Base-by-base conservation (phyloP, 2,329 filamentous ascomycete genomes). In the Alternaria sp. region DNA sequence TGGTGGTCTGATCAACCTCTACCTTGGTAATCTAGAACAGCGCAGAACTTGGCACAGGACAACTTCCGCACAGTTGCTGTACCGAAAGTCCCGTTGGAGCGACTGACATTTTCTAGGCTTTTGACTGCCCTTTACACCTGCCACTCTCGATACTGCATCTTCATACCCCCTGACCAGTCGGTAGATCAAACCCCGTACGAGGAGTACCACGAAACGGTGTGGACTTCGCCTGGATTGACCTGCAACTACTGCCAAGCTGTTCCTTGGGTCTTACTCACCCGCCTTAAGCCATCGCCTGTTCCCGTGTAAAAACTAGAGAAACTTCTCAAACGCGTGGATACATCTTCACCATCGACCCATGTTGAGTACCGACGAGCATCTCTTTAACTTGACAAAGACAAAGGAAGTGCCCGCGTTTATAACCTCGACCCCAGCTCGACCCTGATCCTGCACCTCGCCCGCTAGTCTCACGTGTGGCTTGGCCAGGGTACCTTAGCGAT, bases 1-100 rank as follows among this genome's bases (percentile, higher is more conserved):
- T 59, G 65, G 74, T 78, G 76, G 76, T 69, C 70, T 78, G 76
- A 78, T 75, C 54, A 47, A 57, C 61, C 45, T 32, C 47, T 59
- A 10, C 36, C n/a, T 40, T 40, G 36, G 36, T 40, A 59, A 57
- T 57, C 61, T 44, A 49, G 58, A 45, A 58, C 58, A 51, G 58
- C 57, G 12, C 66, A 54, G 54, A 59, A 43, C 61, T 60, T 51
- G 61, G 56, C 65, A 57, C 54, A 46, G 46, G 47, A 59, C 63
- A 60, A 63, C 62, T 64, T 64, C 23, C 64, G 28, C 50, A 17
- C 30, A 57, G 30, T 28, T 49, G 55, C 65, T 65, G 64, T 66
- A 62, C 67, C 64, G 62, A 66, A 62, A 64, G 57, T 55, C 57
- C 65, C 62, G 68, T 72, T 62, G 61, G 49, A 66, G 66, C 54